Base-by-base conservation (phyloP, 192 early-diverging fungal species). In the Haplosporangium gracile region DNA sequence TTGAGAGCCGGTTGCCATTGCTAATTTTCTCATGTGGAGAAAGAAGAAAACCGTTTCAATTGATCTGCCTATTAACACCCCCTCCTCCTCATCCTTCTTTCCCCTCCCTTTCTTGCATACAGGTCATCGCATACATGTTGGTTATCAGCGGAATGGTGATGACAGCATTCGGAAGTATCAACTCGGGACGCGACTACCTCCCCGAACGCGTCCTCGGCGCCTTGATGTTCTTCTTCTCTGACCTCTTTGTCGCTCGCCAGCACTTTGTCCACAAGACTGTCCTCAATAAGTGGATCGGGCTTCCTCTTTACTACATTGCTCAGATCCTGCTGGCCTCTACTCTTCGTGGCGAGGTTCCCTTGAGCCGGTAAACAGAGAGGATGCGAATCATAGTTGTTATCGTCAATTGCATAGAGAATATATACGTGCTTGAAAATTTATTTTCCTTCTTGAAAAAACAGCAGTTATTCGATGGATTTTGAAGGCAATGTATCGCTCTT, bases 101-200 rank as follows among this genome's bases (percentile, higher is more conserved):
- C 34, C 68, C 1, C n/a, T 42, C 38, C 40, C 13, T 70, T 70
- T 69, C 34, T 32, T 39, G 11, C 29, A 16, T 29, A 53, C 63
- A 80, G 78, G 83, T 85, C 38, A 45, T 80, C 10, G 78, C 78
- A 18, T 85, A 85, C 36, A 85, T 80, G 83, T 40, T 85, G 7
- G 78, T 85, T 15, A 80, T 85, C 75, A 85, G 78, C 69, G 78
- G 74, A 22, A 85, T 85, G 78, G 78, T 85, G 15, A 32, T 85
- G 26, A 85, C 83, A 0, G 83, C 83, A 22, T 69, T 76, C 32
- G 83, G 83, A 20, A 85, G 83, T 24, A 26, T 85, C 53, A 76
- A 85, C 43, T 73, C 29, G 34, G 78, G 78, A 1, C 74, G 40
- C 9, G 75, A 74, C 1, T 74, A 68, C 40, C 75, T 85, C 6